Percentiles rank a stretch among this genome's conserved stretches.
These are phyloP conservation scores for Saccharomyces hybrid DNA, from an alignment of 1,139 yeast genomes.

Conservation along the genomic window DNA sequence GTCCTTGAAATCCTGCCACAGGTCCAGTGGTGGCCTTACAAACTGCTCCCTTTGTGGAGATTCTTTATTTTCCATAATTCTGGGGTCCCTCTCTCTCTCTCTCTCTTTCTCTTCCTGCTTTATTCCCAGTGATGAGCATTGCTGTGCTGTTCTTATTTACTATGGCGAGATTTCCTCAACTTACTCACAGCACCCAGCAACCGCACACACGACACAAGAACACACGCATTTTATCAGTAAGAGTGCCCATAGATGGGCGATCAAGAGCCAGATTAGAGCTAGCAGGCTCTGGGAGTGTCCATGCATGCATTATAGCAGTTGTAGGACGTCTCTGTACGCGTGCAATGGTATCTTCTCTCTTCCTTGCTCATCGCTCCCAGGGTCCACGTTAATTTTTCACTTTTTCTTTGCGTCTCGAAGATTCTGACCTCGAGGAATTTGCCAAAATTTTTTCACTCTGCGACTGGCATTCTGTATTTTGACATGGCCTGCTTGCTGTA, in stretches of 20 bases:
- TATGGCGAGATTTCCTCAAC: neutral
- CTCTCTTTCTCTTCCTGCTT: neutral
- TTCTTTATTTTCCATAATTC: neutral
- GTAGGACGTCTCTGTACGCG: neutral
- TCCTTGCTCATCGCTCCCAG: neutral
- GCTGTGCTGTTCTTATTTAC: neutral
- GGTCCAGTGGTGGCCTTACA: conserved; percentile 30
- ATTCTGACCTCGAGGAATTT: neutral
- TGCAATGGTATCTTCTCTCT: neutral
- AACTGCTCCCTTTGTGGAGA: conserved; percentile 6
- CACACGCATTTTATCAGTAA: neutral
- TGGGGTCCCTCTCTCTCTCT: neutral
- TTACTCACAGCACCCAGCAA: neutral
- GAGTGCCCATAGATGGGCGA: neutral
- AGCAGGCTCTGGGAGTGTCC: neutral
- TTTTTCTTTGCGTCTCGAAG: neutral
- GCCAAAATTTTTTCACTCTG: neutral
- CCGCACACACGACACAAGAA: neutral
- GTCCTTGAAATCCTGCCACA: conserved; percentile 39
- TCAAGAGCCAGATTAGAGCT: neutral
- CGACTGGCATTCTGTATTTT: neutral
- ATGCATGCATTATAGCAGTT: neutral
- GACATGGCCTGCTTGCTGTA: neutral
- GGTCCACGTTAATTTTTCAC: neutral
- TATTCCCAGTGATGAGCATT: neutral